Evolutionary conservation across 805 yeast genomes (phyloP).

Genomic region (Barnettozyma siamensis): DNA sequence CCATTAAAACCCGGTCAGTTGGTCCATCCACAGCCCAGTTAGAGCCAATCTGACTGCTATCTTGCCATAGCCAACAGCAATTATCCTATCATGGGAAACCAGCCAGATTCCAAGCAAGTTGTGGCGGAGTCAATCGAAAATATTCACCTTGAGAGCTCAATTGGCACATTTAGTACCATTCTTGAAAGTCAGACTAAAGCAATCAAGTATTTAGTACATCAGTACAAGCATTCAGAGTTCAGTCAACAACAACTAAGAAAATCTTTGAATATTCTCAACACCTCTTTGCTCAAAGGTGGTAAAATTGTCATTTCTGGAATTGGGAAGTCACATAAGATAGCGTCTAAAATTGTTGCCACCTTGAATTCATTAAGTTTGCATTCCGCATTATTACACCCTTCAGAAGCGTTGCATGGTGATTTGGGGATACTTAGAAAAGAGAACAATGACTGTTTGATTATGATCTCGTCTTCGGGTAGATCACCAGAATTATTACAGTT

Average conservation of each 20-base stretch:
- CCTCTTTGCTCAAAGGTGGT: conserved; percentile 41
- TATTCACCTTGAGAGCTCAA: conserved; percentile 14
- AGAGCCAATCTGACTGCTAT: too few relatives aligned
- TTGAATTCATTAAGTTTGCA: conserved; percentile 72
- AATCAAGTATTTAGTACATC: conserved; percentile 36
- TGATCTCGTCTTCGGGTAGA: conserved; percentile 77
- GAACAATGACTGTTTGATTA: conserved; percentile 49
- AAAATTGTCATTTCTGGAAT: conserved; percentile 76
- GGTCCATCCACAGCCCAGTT: too few relatives aligned
- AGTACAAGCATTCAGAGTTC: conserved; percentile 40
- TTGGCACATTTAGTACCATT: conserved; percentile 35
- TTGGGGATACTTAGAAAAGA: conserved; percentile 61
- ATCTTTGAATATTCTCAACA: conserved; percentile 37
- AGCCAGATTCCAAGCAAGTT: background rate
- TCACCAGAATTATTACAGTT: conserved; percentile 63
- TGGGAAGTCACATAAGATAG: conserved; percentile 81
- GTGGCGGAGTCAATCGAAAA: conserved; percentile 3
- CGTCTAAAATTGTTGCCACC: conserved; percentile 73
- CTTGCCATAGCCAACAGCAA: too few relatives aligned
- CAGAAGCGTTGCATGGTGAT: conserved; percentile 90
- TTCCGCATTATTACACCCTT: conserved; percentile 66
- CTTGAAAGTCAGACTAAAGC: conserved; percentile 44
- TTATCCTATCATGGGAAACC: background rate
- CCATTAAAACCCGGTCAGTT: too few relatives aligned
- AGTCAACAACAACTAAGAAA: conserved; percentile 38